Conservation (phyloP, 2,329 filamentous ascomycete genomes). For the Colletotrichum sp. region DNA sequence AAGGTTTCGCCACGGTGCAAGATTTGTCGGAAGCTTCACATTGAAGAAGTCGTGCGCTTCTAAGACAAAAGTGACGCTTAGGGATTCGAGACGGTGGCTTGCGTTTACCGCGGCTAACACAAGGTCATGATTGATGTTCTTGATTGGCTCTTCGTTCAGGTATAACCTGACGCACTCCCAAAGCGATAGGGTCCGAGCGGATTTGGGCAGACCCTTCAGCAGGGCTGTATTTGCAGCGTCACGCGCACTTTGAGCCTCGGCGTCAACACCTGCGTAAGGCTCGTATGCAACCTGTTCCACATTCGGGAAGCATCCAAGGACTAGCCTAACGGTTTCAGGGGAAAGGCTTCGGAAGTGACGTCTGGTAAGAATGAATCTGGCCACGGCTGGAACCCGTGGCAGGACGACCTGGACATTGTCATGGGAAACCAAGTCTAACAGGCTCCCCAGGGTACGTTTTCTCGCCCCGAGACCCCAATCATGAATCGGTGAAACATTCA, state of each 20-base stretch:
- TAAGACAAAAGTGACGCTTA: not conserved
- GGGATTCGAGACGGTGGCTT: not conserved
- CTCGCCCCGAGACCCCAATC: not conserved
- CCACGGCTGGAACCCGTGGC: not conserved
- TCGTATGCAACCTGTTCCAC: not conserved
- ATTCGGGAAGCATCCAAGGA: not conserved
- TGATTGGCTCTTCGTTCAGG: not conserved
- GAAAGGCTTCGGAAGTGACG: not conserved
- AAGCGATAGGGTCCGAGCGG: not conserved
- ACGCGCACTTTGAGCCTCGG: rapidly evolving
- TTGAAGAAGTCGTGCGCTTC: not conserved
- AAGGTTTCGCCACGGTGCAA: not conserved
- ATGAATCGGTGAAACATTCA: not conserved
- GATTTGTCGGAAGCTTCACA: rapidly evolving
- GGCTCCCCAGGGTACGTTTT: not conserved
- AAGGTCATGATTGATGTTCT: not conserved
- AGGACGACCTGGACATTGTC: not conserved
- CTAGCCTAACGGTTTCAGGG: not conserved
- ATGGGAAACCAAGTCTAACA: not conserved
- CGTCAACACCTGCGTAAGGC: not conserved
- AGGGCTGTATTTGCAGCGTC: not conserved
- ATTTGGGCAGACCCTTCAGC: rapidly evolving
- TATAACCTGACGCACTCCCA: rapidly evolving
- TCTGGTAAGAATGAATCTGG: not conserved
- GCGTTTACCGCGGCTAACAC: not conserved